phyloP scores from a whole-genome alignment of 345 rosid species.

The Garcia nutans region DNA sequence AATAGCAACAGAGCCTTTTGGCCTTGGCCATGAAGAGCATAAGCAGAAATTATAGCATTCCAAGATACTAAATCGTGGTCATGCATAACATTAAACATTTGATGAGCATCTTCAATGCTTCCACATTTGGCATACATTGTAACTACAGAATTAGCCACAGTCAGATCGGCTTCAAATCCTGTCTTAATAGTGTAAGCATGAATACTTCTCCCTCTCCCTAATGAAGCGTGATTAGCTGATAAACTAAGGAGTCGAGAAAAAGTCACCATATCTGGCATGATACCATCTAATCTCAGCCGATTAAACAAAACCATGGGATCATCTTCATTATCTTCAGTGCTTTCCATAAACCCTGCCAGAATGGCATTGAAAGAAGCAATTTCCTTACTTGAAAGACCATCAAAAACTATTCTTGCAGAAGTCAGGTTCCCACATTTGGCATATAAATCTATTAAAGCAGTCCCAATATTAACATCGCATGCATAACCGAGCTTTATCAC shows the following conservation, averaged over 20 bases:
- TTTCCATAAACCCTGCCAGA: slow-evolving; percentile 27
- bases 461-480: background rate
- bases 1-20: slow-evolving; percentile 26
- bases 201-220: slow-evolving; percentile 27
- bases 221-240: slow-evolving; percentile 30
- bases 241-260: slow-evolving; percentile 33
- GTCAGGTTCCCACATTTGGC: slow-evolving; percentile 11
- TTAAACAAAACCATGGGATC: slow-evolving; percentile 30
- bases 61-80: slow-evolving; percentile 31
- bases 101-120: slow-evolving; percentile 22
- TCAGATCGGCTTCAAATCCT: slow-evolving; percentile 25
- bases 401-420: slow-evolving; percentile 24
- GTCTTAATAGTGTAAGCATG: slow-evolving; percentile 35
- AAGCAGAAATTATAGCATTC: slow-evolving; percentile 38
- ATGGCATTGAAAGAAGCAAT: slow-evolving; percentile 33
- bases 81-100: slow-evolving; percentile 22
- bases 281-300: slow-evolving; percentile 22
- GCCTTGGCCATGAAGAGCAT: slow-evolving; percentile 36
- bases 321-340: slow-evolving; percentile 19
- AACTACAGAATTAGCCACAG: slow-evolving; percentile 29
- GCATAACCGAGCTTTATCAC: slow-evolving; percentile 6
- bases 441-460: slow-evolving; percentile 8
- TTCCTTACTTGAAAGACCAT: slow-evolving; percentile 16
- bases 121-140: slow-evolving; percentile 44
- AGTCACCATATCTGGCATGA: slow-evolving; percentile 26